phyloP scores from a whole-genome alignment of 2,329 filamentous ascomycete genomes.

The Magnaporthiopsis poae region DNA sequence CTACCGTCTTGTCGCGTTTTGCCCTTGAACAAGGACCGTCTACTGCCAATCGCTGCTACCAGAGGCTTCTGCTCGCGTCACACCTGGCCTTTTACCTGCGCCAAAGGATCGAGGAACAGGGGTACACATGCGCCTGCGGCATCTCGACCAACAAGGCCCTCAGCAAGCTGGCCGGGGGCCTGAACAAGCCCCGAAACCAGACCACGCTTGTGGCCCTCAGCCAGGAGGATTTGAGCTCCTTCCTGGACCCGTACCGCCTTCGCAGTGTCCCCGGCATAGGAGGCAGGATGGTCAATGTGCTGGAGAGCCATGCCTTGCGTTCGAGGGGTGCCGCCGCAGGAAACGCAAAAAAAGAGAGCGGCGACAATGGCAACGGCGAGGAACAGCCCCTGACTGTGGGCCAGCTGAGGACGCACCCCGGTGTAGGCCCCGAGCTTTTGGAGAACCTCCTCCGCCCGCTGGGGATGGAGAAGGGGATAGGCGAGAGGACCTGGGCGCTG shows the following conservation, averaged over 20 bases:
- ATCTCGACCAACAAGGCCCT: constrained; percentile 80
- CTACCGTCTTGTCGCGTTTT: constrained; percentile 8
- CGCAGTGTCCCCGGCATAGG: constrained; percentile 80
- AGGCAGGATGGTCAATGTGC: constrained; percentile 54
- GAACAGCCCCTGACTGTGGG: constrained; percentile 48
- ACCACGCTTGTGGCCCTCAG: constrained; percentile 69
- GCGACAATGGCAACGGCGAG: constrained; percentile 19
- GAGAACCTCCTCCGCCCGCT: constrained; percentile 61
- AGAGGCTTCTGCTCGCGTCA: constrained; percentile 63
- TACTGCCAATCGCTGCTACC: constrained; percentile 13
- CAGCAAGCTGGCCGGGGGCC: constrained; percentile 72
- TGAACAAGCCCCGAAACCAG: constrained; percentile 79
- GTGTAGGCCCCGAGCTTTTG: constrained; percentile 54
- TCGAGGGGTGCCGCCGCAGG: not conserved
- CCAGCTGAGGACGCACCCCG: constrained; percentile 52
- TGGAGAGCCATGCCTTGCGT: constrained; percentile 43
- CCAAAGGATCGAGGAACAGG: constrained; percentile 60
- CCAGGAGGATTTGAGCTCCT: constrained; percentile 45
- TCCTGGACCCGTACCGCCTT: constrained; percentile 68
- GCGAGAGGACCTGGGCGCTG: constrained; percentile 63
- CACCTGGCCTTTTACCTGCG: constrained; percentile 72
- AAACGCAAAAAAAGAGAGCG: not conserved
- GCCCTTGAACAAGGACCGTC: constrained; percentile 11
- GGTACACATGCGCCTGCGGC: constrained; percentile 80
- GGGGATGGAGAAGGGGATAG: constrained; percentile 62